These are phyloP conservation scores for Solanum stenotomum DNA, from an alignment of 257 asterid genomes.

Conservation along the genomic window DNA sequence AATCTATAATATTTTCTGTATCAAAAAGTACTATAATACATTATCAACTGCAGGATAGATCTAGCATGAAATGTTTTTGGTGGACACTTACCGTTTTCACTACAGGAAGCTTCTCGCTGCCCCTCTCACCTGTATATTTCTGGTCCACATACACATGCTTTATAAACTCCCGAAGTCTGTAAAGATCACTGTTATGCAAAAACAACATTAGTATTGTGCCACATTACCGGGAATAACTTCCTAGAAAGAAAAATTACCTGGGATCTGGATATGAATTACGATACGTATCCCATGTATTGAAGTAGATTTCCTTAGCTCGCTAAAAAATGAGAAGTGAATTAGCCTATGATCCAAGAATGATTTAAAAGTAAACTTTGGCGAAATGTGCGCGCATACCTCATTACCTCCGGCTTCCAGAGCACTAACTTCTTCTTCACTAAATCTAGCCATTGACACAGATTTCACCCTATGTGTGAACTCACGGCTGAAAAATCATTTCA, in stretches of 20 bases:
- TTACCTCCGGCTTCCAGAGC: conserved; percentile 88
- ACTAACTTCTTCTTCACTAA: conserved; percentile 57
- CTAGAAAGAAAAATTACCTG: conserved; percentile 27
- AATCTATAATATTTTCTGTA: background rate
- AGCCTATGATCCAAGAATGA: background rate
- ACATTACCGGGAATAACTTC: background rate
- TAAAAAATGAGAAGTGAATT: conserved; percentile 8
- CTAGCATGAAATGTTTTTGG: background rate
- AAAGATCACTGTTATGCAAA: conserved; percentile 47
- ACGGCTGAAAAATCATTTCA: conserved; percentile 42
- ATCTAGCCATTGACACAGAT: conserved; percentile 85
- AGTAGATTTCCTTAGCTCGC: conserved; percentile 70
- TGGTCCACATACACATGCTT: conserved; percentile 54
- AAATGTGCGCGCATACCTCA: conserved; percentile 34
- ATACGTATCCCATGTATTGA: conserved; percentile 69
- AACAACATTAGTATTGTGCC: background rate
- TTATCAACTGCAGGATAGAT: background rate
- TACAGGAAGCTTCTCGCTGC: conserved; percentile 20
- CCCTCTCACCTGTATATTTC: conserved; percentile 49
- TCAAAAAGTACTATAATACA: background rate
- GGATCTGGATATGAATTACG: conserved; percentile 51
- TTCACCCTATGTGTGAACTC: conserved; percentile 87
- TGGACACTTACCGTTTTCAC: conserved; percentile 34
- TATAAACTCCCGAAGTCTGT: conserved; percentile 62
- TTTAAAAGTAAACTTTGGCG: background rate